Base-by-base conservation (phyloP, 257 asterid species). In the Haberlea rhodopensis region DNA sequence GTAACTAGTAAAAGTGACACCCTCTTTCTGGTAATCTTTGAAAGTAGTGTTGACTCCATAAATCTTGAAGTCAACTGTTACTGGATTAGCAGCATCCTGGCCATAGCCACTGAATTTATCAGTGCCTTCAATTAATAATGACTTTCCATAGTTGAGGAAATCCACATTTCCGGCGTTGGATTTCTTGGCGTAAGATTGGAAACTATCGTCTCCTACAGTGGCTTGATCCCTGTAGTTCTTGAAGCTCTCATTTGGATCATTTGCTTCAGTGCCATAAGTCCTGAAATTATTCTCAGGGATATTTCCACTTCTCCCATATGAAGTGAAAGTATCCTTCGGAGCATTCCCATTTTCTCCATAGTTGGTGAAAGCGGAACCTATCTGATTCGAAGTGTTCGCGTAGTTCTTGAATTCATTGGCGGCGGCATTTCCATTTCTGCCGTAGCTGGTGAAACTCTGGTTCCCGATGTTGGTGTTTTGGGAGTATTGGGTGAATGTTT, bases 121-220 rank as follows among this genome's bases (percentile, higher is more conserved):
- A 10, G 85, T 72, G 57, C 98, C 98, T 57, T 82, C 89, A 20
- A 83, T 88, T n/a, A n/a, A n/a, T 79, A 84, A 80, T 0, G 91
- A 80, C 18, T 86, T 29, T 1, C 96, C 96, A 67, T 91, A 91
- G 51, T 85, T 88, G 4, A 21, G 13, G 60, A 91, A 91, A 6
- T 43, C 52, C 1, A 79, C 57, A 8, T 63, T 54, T 15, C 82
- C 87, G 1, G 80, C 76, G 45, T 80, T 88, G 49, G 97, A 85
- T 0, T 43, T 59, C 56, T 82, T 86, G 21, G 75, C 84, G 63
- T 91, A 91, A 16, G 88, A 82, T 2, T 75, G 63, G 69, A 91
- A 91, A 1, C 62, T 59, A 74, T 91, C 97, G 74, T 81, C 94
- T 0, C 97, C 97, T 10, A 88, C 94, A 27, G 86, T 91, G 40